Base-by-base conservation (phyloP, 2,329 filamentous ascomycete species). In the Apiospora saccharicola region DNA sequence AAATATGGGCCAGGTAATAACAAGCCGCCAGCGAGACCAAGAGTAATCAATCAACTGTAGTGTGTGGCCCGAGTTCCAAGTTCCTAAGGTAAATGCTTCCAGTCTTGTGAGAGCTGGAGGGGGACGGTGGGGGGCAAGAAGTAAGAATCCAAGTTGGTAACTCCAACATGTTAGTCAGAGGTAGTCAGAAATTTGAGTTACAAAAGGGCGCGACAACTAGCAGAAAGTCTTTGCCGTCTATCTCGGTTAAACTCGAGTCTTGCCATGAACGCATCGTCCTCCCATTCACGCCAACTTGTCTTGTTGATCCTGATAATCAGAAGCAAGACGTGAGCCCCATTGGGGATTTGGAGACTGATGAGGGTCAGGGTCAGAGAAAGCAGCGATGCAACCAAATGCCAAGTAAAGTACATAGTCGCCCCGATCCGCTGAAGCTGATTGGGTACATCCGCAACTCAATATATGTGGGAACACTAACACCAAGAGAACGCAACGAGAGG, bases 401-500 rank as follows among this genome's bases (percentile, higher is more conserved):
- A 61, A 61, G 53, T 34, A 37, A 37, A 34, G 19, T 61, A 61
- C 53, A 61, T 61, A 61, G 53, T 61, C 57, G 57, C n/a, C 24
- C 43, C 16, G 41, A 68, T 68, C 24, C 67, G 67, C 43, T 68
- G 19, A 68, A 68, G 67, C 67, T 68, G 67, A 68, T 68, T 68
- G 67, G 67, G 67, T 19, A 47, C 67, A 30, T 19, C 26, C 43
- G 41, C 43, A 68, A 41, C 57, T 24, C 26, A 68, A 47, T 44
- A 46, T 68, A 68, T 68, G 67, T 68, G 67, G 67, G 46, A 68
- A 68, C 67, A 34, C 67, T 64, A 64, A 22, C 7, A 44, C 13
- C 12, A 14, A 57, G 34, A n/a, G 57, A 64, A 10, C n/a, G 34
- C 30, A 16, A 64, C 19, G 34, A 64, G 19, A 64, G 57, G n/a